Conservation (phyloP, 176 grass and related monocot species). For the Canna indica region DNA sequence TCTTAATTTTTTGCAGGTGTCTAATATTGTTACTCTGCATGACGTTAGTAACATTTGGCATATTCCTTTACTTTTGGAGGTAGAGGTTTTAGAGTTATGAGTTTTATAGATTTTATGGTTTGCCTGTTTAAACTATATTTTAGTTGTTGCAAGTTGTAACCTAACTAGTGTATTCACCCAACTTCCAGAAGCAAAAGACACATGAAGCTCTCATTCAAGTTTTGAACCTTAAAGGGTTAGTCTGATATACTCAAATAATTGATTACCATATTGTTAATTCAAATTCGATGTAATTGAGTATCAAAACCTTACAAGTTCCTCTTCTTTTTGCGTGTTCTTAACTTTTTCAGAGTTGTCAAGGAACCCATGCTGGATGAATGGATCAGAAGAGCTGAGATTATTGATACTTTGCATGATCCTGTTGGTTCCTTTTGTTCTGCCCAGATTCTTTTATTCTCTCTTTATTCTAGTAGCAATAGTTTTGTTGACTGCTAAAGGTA, state of each 20-base stretch:
- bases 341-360: neutral
- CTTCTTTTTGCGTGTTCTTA: neutral
- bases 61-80: constrained; percentile 82
- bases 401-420: constrained; percentile 28
- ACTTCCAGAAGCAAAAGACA: constrained; percentile 77
- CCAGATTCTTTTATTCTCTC: neutral
- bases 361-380: constrained; percentile 36
- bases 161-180: neutral
- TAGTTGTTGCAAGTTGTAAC: neutral
- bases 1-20: constrained; percentile 40
- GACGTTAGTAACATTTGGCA: constrained; percentile 98
- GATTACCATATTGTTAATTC: too few species aligned
- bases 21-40: constrained; percentile 65
- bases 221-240: constrained; percentile 63
- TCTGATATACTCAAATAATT: neutral
- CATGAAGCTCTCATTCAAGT: constrained; percentile 89
- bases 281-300: neutral
- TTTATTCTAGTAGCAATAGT: neutral
- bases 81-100: constrained; percentile 19
- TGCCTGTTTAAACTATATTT: neutral
- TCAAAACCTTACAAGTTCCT: neutral
- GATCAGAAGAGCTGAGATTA: constrained; percentile 23
- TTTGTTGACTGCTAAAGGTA: neutral
- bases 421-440: constrained; percentile 34
- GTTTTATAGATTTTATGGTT: neutral